Percentiles rank a stretch among this genome's conserved stretches.
phyloP scores from a whole-genome alignment of 2,329 filamentous ascomycete species.

The Colletotrichum horii region DNA sequence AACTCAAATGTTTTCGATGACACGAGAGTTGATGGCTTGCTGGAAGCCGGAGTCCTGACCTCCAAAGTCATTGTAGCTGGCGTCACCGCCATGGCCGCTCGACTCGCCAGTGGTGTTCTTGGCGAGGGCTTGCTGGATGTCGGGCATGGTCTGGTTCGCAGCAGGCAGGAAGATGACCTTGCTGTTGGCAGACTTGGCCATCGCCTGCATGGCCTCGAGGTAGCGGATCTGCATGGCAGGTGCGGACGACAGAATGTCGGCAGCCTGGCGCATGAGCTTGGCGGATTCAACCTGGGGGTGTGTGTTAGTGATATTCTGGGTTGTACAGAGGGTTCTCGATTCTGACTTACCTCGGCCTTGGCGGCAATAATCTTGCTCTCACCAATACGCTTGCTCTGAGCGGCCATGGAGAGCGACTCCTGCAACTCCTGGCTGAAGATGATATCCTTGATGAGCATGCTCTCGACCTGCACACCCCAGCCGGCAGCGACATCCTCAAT shows the following conservation, averaged over 20 bases:
- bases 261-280: slow-evolving; percentile 91
- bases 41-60: slow-evolving; percentile 70
- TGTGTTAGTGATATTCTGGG: neutral
- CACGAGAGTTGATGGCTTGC: slow-evolving; percentile 78
- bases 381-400: slow-evolving; percentile 97
- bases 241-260: slow-evolving; percentile 88
- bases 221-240: slow-evolving; percentile 99
- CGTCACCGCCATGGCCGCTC: slow-evolving; percentile 47
- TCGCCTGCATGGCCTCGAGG: slow-evolving; percentile 97
- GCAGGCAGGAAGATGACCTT: slow-evolving; percentile 87
- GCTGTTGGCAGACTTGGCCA: slow-evolving; percentile 92
- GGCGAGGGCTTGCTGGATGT: slow-evolving; percentile 46
- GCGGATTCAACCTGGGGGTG: slow-evolving; percentile 76
- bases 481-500: slow-evolving; percentile 93
- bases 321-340: neutral
- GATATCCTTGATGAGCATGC: slow-evolving; percentile 99
- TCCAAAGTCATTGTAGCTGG: slow-evolving; percentile 55
- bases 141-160: slow-evolving; percentile 59
- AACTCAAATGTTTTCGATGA: slow-evolving; percentile 84
- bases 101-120: slow-evolving; percentile 34
- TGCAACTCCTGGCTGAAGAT: slow-evolving; percentile 96
- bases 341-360: slow-evolving; percentile 72
- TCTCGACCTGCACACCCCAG: slow-evolving; percentile 96
- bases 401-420: slow-evolving; percentile 96
- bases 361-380: slow-evolving; percentile 98